Conservation (phyloP, 169 alveolate genomes). For the Neospora caninum region DNA sequence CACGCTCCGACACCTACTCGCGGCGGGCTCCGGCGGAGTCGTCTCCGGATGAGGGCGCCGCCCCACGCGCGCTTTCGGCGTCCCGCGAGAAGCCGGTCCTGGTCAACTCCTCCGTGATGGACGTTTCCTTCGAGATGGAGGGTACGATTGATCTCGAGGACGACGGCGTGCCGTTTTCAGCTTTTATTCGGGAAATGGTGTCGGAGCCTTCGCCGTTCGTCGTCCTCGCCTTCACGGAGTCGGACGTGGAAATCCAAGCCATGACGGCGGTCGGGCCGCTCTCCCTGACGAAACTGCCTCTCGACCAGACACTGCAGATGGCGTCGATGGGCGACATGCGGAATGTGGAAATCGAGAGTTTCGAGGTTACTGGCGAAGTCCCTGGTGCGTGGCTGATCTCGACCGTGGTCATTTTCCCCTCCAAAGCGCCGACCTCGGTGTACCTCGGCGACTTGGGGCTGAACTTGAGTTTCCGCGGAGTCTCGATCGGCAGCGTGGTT, state of each 20-base stretch:
- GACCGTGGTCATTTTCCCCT: slow-evolving; percentile 15
- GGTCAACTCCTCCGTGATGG: not conserved
- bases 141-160: not conserved
- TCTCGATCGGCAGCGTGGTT: not conserved
- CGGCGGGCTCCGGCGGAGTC: not conserved
- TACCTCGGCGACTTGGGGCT: slow-evolving; percentile 25
- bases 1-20: too few species aligned
- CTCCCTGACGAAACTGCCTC: not conserved
- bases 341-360: not conserved
- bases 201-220: not conserved
- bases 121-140: slow-evolving; percentile 5
- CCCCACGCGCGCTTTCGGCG: not conserved
- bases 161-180: not conserved
- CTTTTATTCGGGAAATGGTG: slow-evolving; percentile 20
- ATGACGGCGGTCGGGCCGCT: slow-evolving; percentile 1
- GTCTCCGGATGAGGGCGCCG: not conserved
- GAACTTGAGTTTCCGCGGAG: not conserved
- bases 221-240: slow-evolving; percentile 16
- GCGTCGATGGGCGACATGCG: slow-evolving; percentile 12
- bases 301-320: not conserved
- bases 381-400: slow-evolving; percentile 33
- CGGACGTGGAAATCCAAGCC: not conserved
- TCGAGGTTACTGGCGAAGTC: slow-evolving; percentile 17
- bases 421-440: slow-evolving; percentile 11
- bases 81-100: not conserved